phyloP scores from a whole-genome alignment of 2,329 filamentous ascomycete species.

The Fusarium brevicatenulatum region DNA sequence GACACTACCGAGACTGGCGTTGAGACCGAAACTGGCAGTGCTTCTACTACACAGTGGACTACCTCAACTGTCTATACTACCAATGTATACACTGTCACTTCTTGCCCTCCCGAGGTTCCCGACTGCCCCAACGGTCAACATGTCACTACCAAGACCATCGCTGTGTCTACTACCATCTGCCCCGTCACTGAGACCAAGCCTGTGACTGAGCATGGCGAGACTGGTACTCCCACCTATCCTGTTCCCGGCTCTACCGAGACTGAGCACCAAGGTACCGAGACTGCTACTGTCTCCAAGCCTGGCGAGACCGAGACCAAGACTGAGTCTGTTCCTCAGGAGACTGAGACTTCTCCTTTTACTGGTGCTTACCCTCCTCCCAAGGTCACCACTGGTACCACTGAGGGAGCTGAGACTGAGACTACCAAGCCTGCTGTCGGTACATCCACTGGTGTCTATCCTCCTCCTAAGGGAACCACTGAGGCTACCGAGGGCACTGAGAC shows the following conservation, averaged over 20 bases:
- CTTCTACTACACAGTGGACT: slow-evolving; percentile 20
- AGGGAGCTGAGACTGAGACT: not conserved
- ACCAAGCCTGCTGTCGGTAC: not conserved
- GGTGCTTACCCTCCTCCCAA: slow-evolving; percentile 5
- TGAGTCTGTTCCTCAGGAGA: not conserved
- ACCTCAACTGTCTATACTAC: slow-evolving; percentile 41
- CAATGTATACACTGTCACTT: slow-evolving; percentile 37
- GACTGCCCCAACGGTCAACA: slow-evolving; percentile 30
- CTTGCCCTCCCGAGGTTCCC: slow-evolving; percentile 30
- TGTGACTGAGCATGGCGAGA: slow-evolving; percentile 13
- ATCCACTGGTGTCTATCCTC: not conserved
- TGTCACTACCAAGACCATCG: slow-evolving; percentile 38
- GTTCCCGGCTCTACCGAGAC: slow-evolving; percentile 3
- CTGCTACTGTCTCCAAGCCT: not conserved
- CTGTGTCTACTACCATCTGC: slow-evolving; percentile 39
- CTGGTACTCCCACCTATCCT: slow-evolving; percentile 11
- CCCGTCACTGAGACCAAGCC: slow-evolving; percentile 31
- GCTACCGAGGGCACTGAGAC: not conserved
- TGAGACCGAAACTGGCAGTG: not conserved
- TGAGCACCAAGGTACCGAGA: slow-evolving; percentile 5
- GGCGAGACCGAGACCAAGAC: slow-evolving; percentile 1
- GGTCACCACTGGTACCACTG: not conserved
- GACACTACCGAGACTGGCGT: not conserved
- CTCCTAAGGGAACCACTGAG: not conserved
- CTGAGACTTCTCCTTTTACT: not conserved